Evolutionary conservation across 1,284 basidiomycete genomes (phyloP), one percentile per base, ranked within the genome.

Genomic region (Meripilus lineatus): DNA sequence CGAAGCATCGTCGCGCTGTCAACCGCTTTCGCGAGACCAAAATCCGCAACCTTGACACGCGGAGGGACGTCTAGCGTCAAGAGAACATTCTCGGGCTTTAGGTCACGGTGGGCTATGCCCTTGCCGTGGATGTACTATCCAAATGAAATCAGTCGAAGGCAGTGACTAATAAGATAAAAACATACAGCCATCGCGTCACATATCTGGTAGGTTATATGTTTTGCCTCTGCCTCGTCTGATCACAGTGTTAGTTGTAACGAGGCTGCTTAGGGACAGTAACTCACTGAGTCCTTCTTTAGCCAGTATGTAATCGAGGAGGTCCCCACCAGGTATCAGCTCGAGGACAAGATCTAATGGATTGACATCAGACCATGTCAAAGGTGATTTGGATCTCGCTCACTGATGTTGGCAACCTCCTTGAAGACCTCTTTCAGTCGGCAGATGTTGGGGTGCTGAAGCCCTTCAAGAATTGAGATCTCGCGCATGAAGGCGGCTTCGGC

Each of bases 61-160:
- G 86, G 85, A 1, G 84, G 79, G 2, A 70, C 45, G 33, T 82
- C 77, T 13, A 58, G 69, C 0, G 88, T 90, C 20, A 92, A 65
- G 3, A 92, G 72, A 5, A 91, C 75, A 53, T 91, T 91, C 77
- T 95, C 93, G 1, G 93, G 93, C 63, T 96, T 95, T 36, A 97
- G 69, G 65, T 96, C 93, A 26, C 93, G 85, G 65, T 96, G 93
- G 0, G 90, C 79, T 37, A 97, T 79, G 20, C 79, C 82, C 55
- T 77, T 69, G 18, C 65, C 68, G 55, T 92, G 89, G 33, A 89
- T 80, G 58, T 90, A 91, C 81, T 87, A 47, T 4, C 49, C 4
- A 38, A n/a, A n/a, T 30, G 6, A 28, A 17, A 32, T 45, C 13
- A 56, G 28, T 26, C n/a, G 50, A n/a, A 50, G 45, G 32, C 4